These are phyloP conservation scores for Symbiodinium natans DNA, from an alignment of 73 alveolate species.

Conservation along the genomic window DNA sequence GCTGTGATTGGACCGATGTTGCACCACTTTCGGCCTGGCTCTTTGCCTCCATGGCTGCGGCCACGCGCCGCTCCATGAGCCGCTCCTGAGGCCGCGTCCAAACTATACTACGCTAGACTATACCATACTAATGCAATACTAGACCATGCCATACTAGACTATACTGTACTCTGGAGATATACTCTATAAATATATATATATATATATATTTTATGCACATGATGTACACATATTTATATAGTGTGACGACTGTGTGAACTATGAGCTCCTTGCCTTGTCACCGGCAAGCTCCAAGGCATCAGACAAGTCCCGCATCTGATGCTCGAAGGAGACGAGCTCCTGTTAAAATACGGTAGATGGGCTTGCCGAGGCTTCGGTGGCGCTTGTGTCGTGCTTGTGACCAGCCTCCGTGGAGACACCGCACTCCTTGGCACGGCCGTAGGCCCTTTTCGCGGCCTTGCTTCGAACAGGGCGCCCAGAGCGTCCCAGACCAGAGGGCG, in stretches of 20 bases:
- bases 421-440: not conserved
- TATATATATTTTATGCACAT: no score
- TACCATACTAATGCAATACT: no score
- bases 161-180: no score
- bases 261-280: not conserved
- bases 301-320: conserved; percentile 14
- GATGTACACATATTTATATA: not conserved
- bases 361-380: no score
- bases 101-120: no score
- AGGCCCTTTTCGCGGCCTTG: conserved; percentile 23
- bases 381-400: not conserved
- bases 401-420: not conserved
- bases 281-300: conserved; percentile 18
- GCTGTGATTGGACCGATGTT: no score
- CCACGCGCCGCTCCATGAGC: conserved; percentile 31
- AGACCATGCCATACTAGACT: no score
- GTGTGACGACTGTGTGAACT: not conserved
- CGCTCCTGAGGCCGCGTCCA: not conserved
- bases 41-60: conserved; percentile 3
- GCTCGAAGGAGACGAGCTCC: conserved; percentile 22
- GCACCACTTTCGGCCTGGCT: no score
- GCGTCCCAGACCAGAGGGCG: no score
- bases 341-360: not conserved
- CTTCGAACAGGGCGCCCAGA: not conserved
- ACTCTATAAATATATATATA: no score